phyloP scores from a whole-genome alignment of 257 asterid species.

The Cinchona pubescens region DNA sequence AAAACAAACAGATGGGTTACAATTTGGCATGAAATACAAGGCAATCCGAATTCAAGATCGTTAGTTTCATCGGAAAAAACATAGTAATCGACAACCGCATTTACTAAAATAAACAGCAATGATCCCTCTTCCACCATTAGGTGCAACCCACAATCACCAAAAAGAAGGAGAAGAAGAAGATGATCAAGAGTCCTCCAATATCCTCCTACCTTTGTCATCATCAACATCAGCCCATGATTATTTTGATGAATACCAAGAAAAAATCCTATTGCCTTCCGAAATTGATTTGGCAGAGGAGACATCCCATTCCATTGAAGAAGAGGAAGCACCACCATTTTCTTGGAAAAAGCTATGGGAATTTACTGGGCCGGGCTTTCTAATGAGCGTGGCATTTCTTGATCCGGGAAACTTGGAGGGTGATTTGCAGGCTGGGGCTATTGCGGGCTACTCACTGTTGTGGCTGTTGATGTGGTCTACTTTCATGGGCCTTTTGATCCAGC shows the following conservation, averaged over 20 bases:
- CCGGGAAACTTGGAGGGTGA: conserved; percentile 97
- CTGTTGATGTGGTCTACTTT: conserved; percentile 82
- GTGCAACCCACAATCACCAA: conserved; percentile 1
- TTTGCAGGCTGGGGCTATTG: conserved; percentile 96
- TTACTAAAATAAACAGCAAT: not conserved
- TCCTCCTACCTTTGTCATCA: conserved; percentile 22
- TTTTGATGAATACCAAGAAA: conserved; percentile 20
- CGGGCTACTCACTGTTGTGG: conserved; percentile 89
- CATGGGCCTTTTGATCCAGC: conserved; percentile 85
- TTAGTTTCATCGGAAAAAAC: not conserved
- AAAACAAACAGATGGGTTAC: not conserved
- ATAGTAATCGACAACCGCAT: not conserved
- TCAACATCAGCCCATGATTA: not conserved
- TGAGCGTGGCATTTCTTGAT: conserved; percentile 90
- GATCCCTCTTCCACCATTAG: conserved; percentile 15
- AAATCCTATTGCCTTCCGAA: conserved; percentile 37
- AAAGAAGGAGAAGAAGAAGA: conserved; percentile 18
- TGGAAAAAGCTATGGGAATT: conserved; percentile 72
- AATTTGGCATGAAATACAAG: not conserved
- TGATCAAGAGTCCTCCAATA: conserved; percentile 21
- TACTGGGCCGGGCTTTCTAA: conserved; percentile 88
- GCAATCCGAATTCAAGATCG: not conserved
- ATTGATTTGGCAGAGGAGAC: conserved; percentile 30
- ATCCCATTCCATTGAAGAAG: conserved; percentile 4
- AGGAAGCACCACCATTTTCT: conserved; percentile 61